Base-by-base conservation (phyloP, 2,329 filamentous ascomycete genomes). In the Diplodia corticola region DNA sequence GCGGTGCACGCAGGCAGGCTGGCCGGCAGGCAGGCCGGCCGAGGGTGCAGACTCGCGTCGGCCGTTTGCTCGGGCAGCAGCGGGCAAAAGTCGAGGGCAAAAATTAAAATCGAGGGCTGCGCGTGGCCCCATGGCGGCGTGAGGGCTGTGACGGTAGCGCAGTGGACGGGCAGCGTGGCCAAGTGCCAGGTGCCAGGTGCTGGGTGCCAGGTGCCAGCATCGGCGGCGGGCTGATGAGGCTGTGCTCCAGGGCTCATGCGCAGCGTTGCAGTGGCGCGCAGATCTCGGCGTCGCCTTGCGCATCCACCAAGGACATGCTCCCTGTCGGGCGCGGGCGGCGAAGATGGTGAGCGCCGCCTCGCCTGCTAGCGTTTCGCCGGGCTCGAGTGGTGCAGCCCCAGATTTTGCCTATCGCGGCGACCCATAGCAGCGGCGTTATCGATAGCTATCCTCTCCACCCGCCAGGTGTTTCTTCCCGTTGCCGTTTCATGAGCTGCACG, bases 271-370 rank as follows among this genome's bases (percentile, higher is more conserved):
- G 64, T 66, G 64, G 64, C 64, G 64, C 57, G 48, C 17, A 60
- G 64, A 66, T 66, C 64, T 66, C 64, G 64, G 64, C 64, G 64
- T 66, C 54, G 46, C 64, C 64, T 53, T 66, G 54, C 40, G 24
- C 51, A 37, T 28, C 53, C 37, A 46, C 54, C 24, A 26, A 17
- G n/a, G n/a, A n/a, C 57, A 28, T 33, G 57, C 40, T 60, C 24
- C 59, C 40, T 30, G 26, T 44, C n/a, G 40, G 40, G 40, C 40
- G 40, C 17, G n/a, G 40, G 40, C 40, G 40, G 33, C 33, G 33
- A 20, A 44, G 53, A 49, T 20, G 53, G 40, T 12, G 15, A 20
- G 40, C 57, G 48, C 57, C 57, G 57, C 37, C 40, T 35, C 26
- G 48, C 48, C 57, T 40, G 63, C 63, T 65, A 65, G 51, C 49